phyloP scores from a whole-genome alignment of 73 alveolate species.

The Tetrahymena elliotti region DNA sequence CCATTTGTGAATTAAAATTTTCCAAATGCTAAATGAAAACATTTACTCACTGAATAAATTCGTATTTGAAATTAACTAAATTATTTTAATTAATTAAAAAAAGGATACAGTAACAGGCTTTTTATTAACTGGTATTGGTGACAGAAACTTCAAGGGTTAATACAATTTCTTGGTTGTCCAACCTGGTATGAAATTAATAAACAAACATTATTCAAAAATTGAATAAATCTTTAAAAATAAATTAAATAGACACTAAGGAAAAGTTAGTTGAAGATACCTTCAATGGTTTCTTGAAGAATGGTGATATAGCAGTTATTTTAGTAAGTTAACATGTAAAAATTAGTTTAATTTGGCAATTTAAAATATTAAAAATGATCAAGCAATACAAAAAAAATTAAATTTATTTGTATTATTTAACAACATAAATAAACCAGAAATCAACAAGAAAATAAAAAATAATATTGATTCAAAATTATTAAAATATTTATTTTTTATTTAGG shows the following conservation, averaged over 20 bases:
- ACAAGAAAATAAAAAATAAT: too few relatives aligned
- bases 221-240: conserved; percentile 50
- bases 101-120: conserved; percentile 93
- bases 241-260: conserved; percentile 26
- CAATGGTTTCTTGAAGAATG: conserved; percentile 73
- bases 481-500: too few relatives aligned
- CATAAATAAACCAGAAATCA: too few relatives aligned
- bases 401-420: too few relatives aligned
- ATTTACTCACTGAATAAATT: not conserved
- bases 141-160: conserved; percentile 81
- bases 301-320: conserved; percentile 90
- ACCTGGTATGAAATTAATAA: conserved; percentile 14
- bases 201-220: conserved; percentile 21
- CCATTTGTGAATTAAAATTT: not conserved
- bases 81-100: not conserved
- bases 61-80: not conserved
- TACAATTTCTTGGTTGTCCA: conserved; percentile 73
- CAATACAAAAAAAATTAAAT: too few relatives aligned
- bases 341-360: not conserved
- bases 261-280: conserved; percentile 76
- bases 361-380: not conserved
- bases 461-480: not conserved
- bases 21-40: not conserved
- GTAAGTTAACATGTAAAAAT: conserved; percentile 58
- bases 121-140: conserved; percentile 94